Conservation (phyloP, 192 early-diverging fungal genomes). For the Funneliformis geosporum region DNA sequence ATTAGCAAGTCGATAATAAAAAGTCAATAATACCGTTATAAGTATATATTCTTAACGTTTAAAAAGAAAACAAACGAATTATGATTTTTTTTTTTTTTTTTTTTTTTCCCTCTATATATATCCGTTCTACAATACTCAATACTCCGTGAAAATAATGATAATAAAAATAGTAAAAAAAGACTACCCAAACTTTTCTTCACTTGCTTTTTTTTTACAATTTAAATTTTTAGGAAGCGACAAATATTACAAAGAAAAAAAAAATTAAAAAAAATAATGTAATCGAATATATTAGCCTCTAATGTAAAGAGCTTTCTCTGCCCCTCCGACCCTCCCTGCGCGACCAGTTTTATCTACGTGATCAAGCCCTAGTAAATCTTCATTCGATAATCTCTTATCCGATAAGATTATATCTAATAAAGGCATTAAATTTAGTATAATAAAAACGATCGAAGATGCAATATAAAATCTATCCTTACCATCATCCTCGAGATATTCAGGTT, state of each 20-base stretch:
- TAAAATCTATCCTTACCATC: conserved; percentile 33
- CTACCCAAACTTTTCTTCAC: not conserved
- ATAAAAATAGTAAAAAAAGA: not conserved
- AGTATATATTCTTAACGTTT: not conserved
- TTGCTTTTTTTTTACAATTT: too few relatives aligned
- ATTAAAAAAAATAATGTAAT: not conserved
- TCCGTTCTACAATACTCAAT: not conserved
- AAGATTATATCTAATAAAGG: conserved; percentile 38
- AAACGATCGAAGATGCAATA: conserved; percentile 6
- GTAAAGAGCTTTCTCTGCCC: conserved; percentile 46
- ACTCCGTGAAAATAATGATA: too few relatives aligned
- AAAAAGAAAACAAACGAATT: not conserved
- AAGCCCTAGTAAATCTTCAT: conserved; percentile 47
- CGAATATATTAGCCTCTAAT: conserved; percentile 42
- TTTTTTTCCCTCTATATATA: not conserved
- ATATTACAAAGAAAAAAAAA: conserved; percentile 14
- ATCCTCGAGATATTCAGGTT: conserved; percentile 24
- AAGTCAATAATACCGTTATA: not conserved
- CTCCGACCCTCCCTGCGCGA: conserved; percentile 38
- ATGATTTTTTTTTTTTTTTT: too few relatives aligned
- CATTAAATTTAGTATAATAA: not conserved
- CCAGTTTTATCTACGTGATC: conserved; percentile 57
- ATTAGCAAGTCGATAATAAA: not conserved
- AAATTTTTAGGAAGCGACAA: not conserved
- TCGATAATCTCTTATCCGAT: conserved; percentile 29